Conservation (phyloP, 768 basidiomycete species). For the Podaxis sp. region DNA sequence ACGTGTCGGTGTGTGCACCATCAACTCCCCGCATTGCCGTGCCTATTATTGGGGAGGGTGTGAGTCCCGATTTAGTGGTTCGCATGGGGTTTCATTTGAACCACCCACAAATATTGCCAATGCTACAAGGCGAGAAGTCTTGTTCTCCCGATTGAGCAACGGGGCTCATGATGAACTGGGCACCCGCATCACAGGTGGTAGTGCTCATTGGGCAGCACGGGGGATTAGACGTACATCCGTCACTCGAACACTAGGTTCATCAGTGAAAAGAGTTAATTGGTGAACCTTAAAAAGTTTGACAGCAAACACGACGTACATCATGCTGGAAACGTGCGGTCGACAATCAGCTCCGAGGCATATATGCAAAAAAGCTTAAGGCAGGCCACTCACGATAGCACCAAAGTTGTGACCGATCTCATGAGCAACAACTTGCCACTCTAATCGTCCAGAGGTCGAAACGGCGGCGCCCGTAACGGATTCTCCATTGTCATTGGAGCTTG, state of each 20-base stretch:
- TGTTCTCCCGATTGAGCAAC: constrained; percentile 61
- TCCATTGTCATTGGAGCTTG: constrained; percentile 37
- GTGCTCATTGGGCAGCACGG: constrained; percentile 69
- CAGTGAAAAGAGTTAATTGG: constrained; percentile 5
- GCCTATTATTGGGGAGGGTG: constrained; percentile 31
- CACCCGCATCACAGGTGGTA: constrained; percentile 56
- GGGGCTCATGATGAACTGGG: constrained; percentile 81
- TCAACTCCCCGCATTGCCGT: constrained; percentile 53
- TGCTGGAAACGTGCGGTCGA: constrained; percentile 34
- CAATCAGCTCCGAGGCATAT: neutral
- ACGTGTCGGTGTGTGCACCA: constrained; percentile 46
- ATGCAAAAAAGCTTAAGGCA: constrained; percentile 5
- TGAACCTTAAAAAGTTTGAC: neutral
- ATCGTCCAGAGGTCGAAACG: constrained; percentile 71
- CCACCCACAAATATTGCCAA: constrained; percentile 81
- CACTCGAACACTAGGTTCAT: constrained; percentile 44
- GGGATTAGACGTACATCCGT: constrained; percentile 52
- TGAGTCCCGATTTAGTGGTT: neutral
- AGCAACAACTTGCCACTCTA: constrained; percentile 80
- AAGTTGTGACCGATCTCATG: constrained; percentile 89
- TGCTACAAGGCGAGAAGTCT: constrained; percentile 69
- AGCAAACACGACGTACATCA: constrained; percentile 36
- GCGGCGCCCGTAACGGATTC: constrained; percentile 73
- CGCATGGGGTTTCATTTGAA: neutral
- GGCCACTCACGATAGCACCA: constrained; percentile 71